Base-by-base conservation (phyloP, 2,329 filamentous ascomycete genomes). In the Ilyonectria mors-panacis region DNA sequence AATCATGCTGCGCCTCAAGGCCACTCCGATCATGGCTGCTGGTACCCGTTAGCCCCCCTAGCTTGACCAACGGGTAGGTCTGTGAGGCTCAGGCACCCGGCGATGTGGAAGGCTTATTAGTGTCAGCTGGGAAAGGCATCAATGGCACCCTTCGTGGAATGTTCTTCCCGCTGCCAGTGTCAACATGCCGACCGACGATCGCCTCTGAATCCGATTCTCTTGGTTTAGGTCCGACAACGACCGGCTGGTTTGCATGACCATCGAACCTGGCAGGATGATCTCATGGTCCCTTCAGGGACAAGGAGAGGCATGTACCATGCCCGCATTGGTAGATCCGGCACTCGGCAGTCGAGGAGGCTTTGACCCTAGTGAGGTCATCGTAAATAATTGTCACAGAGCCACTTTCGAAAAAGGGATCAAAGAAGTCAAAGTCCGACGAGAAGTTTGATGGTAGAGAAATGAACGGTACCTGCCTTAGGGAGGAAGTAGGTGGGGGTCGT, bases 1-100 rank as follows among this genome's bases (percentile, higher is more conserved):
- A 55, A 47, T 28, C 12, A n/a, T 61, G 53, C 63, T 66, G 63
- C 63, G 63, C 63, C 63, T 66, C 58, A 45, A 53, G 58, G 63
- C 57, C 23, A 58, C 44, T 39, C 63, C 63, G 37, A 35, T 17
- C 33, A 23, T 53, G 21, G 9, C 9, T 35, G 21, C 30, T 26
- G 26, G 26, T 26, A 26, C 26, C 26, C 26, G 26, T 26, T 26
- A 6, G 26, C 26, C 26, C 26, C 26, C 26, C 5, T 26, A 26
- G 5, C 4, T 26, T 26, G 26, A 26, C 26, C 26, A 26, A 26
- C 26, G 26, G 26, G 13, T 37, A 19, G 13, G 50, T 35, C 30
- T 4, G 48, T 53, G 45, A 35, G 47, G 26, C 13, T 19, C 10
- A 44, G 26, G 42, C 13, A 53, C 17, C 17, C 8, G 12, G 19